A percentile compares a stretch with the other conserved stretches of the same genome.
phyloP scores from a whole-genome alignment of 1,284 basidiomycete species.

The Porogramme epimiltina region DNA sequence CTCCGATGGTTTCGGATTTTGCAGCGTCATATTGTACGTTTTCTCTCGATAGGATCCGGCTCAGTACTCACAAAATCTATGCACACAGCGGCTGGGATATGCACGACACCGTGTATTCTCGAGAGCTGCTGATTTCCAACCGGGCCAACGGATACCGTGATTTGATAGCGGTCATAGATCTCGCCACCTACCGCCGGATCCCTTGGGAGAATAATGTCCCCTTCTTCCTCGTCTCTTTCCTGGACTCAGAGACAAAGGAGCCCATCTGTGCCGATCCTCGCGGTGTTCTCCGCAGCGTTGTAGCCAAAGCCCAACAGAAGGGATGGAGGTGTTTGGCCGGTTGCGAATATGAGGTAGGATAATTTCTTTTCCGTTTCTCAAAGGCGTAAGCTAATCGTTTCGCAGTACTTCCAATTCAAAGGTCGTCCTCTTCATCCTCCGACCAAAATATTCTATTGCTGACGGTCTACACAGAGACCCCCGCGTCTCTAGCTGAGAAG shows the following conservation, averaged over 20 bases:
- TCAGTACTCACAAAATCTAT: background rate
- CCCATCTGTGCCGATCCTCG: constrained; percentile 86
- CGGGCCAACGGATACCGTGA: constrained; percentile 91
- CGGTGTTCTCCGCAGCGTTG: constrained; percentile 69
- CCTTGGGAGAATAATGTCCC: constrained; percentile 93
- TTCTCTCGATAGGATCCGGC: constrained; percentile 1
- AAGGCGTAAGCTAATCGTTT: background rate
- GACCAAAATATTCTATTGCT: background rate
- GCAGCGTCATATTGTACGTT: constrained; percentile 83
- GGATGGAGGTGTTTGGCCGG: constrained; percentile 76
- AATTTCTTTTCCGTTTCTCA: background rate
- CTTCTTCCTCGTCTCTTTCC: constrained; percentile 91
- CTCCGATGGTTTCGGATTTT: constrained; percentile 88
- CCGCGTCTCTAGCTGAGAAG: constrained; percentile 77
- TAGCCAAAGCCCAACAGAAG: constrained; percentile 47
- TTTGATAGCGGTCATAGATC: constrained; percentile 81
- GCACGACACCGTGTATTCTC: constrained; percentile 81
- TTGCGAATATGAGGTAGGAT: constrained; percentile 86
- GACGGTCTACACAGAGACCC: constrained; percentile 62
- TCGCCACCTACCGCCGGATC: constrained; percentile 83
- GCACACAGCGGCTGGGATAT: constrained; percentile 80
- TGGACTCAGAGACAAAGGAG: constrained; percentile 80
- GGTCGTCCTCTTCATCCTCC: constrained; percentile 36
- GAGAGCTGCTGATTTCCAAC: constrained; percentile 90
- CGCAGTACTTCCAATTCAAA: constrained; percentile 93